phyloP scores from a whole-genome alignment of 129 eudicot genomes.

The Silybum marianum region DNA sequence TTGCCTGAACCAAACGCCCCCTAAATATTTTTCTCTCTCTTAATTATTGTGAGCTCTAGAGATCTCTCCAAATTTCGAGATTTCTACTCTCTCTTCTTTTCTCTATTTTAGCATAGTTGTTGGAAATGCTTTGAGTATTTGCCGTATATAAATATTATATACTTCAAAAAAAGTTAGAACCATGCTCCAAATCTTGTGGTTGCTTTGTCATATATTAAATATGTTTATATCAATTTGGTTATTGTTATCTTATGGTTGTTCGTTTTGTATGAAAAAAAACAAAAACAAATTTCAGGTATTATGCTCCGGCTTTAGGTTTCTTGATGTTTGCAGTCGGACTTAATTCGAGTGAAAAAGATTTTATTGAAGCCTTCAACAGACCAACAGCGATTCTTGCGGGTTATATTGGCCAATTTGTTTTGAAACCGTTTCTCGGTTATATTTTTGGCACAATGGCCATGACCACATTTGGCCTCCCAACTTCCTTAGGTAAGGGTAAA shows the following conservation, averaged over 20 bases:
- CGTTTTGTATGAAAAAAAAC: not conserved
- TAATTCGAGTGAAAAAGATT: conserved; percentile 91
- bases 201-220: not conserved
- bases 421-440: conserved; percentile 89
- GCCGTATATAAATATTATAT: too few relatives aligned
- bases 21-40: too few relatives aligned
- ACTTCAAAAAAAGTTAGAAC: not conserved
- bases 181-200: not conserved
- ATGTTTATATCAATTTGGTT: not conserved
- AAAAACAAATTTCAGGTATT: conserved; percentile 62
- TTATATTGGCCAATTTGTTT: conserved; percentile 82
- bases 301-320: conserved; percentile 97
- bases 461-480: conserved; percentile 68
- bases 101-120: too few relatives aligned
- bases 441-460: conserved; percentile 75
- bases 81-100: too few relatives aligned
- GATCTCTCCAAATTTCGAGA: too few relatives aligned
- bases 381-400: conserved; percentile 81
- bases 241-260: not conserved
- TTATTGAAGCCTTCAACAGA: conserved; percentile 85
- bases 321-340: conserved; percentile 98
- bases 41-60: too few relatives aligned
- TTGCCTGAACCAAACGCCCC: too few relatives aligned
- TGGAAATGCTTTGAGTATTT: too few relatives aligned
- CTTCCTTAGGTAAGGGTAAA: conserved; percentile 62